Evolutionary conservation across 1,284 basidiomycete species (phyloP).

Genomic region (Spongispora temasekensis): DNA sequence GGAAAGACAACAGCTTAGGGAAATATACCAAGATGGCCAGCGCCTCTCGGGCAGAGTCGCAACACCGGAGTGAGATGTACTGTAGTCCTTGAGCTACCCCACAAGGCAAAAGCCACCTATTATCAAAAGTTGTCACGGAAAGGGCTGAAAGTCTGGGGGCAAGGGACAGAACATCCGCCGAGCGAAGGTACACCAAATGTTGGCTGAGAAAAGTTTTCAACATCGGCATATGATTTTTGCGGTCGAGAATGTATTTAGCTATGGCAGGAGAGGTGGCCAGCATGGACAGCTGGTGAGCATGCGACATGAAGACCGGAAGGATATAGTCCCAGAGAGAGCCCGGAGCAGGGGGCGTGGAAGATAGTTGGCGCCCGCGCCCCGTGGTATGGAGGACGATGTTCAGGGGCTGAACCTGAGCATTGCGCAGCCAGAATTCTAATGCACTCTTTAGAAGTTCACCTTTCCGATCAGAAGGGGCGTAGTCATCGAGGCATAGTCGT

Average conservation of each 20-base stretch:
- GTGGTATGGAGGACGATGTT: not conserved
- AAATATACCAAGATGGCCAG: not conserved
- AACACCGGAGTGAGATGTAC: not conserved
- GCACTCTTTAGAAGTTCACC: not conserved
- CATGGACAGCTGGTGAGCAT: not conserved
- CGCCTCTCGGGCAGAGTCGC: not conserved
- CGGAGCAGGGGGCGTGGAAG: not conserved
- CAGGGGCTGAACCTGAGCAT: not conserved
- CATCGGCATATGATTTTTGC: not conserved
- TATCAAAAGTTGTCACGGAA: not conserved
- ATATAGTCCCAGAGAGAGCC: constrained; percentile 1
- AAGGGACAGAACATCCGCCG: not conserved
- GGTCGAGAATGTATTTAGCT: not conserved
- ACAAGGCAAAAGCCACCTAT: not conserved
- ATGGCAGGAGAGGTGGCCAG: not conserved
- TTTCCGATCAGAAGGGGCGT: not conserved
- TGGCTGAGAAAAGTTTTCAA: not conserved
- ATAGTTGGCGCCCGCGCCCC: not conserved
- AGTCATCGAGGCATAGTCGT: not conserved
- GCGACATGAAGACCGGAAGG: not conserved
- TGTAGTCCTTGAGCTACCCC: not conserved
- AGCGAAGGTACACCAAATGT: constrained; percentile 1
- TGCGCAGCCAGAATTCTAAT: constrained; percentile 1
- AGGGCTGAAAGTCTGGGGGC: not conserved
- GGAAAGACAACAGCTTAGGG: constrained; percentile 1